phyloP scores from a whole-genome alignment of 495 filamentous ascomycete genomes.

The Daldinia concentrica region DNA sequence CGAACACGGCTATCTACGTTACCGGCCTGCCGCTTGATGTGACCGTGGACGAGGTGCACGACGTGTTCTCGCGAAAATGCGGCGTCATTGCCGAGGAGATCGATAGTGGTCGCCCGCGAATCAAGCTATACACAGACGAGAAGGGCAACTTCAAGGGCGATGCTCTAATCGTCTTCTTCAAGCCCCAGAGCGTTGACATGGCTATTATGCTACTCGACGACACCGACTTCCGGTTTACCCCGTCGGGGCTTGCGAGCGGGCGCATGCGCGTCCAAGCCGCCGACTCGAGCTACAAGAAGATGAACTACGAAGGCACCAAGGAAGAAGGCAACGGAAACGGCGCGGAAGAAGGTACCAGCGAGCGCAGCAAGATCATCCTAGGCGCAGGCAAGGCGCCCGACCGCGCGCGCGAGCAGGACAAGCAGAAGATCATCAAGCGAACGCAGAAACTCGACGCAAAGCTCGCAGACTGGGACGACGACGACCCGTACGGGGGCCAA shows the following conservation, averaged over 20 bases:
- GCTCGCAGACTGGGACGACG: conserved; percentile 92
- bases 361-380: conserved; percentile 39
- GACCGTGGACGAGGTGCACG: conserved; percentile 78
- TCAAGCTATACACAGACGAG: conserved; percentile 92
- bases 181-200: conserved; percentile 85
- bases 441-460: conserved; percentile 89
- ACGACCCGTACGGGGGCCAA: conserved; percentile 60
- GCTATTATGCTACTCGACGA: conserved; percentile 94
- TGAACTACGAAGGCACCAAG: conserved; percentile 52
- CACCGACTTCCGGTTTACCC: conserved; percentile 77
- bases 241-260: conserved; percentile 57
- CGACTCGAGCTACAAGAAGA: conserved; percentile 88
- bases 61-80: conserved; percentile 83
- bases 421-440: conserved; percentile 86
- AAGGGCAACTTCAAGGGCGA: conserved; percentile 90
- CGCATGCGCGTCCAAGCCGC: conserved; percentile 85
- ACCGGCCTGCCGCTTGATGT: conserved; percentile 83
- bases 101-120: conserved; percentile 81
- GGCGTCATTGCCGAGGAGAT: conserved; percentile 96
- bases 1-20: conserved; percentile 92
- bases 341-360: conserved; percentile 47
- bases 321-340: conserved; percentile 44
- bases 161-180: conserved; percentile 91
- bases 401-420: conserved; percentile 70
- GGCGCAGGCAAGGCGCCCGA: conserved; percentile 46